Evolutionary conservation across 306 rosid genomes (phyloP).

Genomic region (Cyamopsis tetragonoloba): DNA sequence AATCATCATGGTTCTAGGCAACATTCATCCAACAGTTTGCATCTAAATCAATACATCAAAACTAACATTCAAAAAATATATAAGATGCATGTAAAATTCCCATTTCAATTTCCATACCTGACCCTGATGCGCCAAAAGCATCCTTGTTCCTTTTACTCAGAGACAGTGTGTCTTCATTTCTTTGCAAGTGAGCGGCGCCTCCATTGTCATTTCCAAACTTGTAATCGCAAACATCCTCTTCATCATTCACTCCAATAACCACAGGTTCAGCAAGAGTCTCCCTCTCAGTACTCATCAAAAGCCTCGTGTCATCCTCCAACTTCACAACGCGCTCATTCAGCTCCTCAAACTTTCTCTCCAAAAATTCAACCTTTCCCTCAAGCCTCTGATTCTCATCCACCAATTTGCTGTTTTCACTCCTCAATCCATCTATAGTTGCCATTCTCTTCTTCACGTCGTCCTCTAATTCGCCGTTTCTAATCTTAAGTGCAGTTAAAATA

Average conservation of each 20-base stretch:
- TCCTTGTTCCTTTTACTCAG: not conserved
- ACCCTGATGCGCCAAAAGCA: not conserved
- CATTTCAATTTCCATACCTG: constrained; percentile 27
- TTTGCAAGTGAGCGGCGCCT: not conserved
- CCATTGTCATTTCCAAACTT: not conserved
- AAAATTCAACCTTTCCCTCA: not conserved
- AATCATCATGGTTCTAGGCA: too few species aligned
- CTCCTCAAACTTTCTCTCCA: not conserved
- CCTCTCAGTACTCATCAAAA: not conserved
- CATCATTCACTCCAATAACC: not conserved
- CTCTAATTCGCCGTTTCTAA: constrained; percentile 6
- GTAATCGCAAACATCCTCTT: not conserved
- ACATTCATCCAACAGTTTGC: too few species aligned
- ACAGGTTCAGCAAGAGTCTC: not conserved
- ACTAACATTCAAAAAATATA: not conserved
- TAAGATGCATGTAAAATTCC: not conserved
- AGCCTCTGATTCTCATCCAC: not conserved
- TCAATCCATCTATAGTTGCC: not conserved
- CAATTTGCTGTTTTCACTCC: not conserved
- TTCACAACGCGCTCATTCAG: not conserved
- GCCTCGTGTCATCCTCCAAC: not conserved
- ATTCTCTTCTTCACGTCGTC: not conserved
- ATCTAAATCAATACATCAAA: not conserved
- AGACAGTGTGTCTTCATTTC: not conserved
- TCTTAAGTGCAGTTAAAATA: not conserved